Evolutionary conservation across 2,329 filamentous ascomycete genomes (phyloP).

Genomic region (Aschersonia sp.): DNA sequence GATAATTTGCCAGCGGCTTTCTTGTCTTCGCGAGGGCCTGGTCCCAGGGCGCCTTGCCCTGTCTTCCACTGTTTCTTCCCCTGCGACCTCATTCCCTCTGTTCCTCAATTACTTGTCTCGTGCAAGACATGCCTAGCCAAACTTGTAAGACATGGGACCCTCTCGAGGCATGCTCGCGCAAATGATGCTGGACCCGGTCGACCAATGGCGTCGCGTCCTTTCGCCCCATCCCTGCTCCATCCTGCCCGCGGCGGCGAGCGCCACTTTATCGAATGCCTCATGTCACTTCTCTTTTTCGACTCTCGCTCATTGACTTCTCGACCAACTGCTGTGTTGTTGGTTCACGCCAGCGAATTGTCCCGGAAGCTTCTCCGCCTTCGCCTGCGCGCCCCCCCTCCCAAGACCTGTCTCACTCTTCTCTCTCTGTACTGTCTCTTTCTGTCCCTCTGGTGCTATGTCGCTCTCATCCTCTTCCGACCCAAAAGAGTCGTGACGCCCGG

Average conservation of each 20-base stretch:
- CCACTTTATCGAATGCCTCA: slow-evolving; percentile 3
- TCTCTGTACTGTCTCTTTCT: neutral
- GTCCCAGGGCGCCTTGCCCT: no score
- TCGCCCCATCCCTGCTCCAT: slow-evolving; percentile 1
- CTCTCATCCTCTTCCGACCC: neutral
- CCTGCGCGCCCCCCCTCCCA: neutral
- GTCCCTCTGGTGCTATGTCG: slow-evolving; percentile 1
- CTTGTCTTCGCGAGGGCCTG: no score
- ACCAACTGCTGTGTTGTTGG: neutral
- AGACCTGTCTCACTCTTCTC: neutral
- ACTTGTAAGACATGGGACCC: slow-evolving; percentile 3
- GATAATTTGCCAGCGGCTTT: no score
- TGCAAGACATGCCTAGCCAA: neutral
- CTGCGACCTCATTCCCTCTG: neutral
- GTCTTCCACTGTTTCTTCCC: no score
- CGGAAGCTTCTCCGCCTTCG: neutral
- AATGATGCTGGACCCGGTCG: neutral
- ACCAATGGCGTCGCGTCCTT: slow-evolving; percentile 1
- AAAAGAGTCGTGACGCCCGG: neutral
- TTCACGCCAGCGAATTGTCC: neutral
- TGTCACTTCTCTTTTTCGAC: neutral
- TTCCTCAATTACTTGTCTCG: neutral
- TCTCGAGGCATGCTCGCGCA: slow-evolving; percentile 4
- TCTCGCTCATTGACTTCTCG: neutral
- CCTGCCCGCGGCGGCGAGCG: neutral